Base-by-base conservation (phyloP, 2,329 filamentous ascomycete genomes). In the Xylaria polymorpha region DNA sequence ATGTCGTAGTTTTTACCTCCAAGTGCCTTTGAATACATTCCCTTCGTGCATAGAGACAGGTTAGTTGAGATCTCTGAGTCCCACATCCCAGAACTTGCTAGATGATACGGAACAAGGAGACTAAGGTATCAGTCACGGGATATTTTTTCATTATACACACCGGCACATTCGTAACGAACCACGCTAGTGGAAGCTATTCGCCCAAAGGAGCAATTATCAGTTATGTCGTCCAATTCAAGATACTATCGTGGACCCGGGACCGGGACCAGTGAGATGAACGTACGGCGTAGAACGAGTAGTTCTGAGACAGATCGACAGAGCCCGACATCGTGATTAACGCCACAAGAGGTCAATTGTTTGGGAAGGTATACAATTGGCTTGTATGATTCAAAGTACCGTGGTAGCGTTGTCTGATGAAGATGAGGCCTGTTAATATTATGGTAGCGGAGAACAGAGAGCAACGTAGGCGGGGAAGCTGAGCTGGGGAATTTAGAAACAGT, bases 231-330 rank as follows among this genome's bases (percentile, higher is more conserved):
- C 12, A 51, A 46, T 65, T 32, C 10, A 35, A 29, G 43, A 37
- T 55, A 22, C 14, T 15, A 56, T 64, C 10, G 37, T 14, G 18
- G 18, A 14, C 20, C 18, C 14, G 15, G 4, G 29, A 14, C 29
- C 14, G 7, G 22, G 15, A 29, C 10, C 41, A 3, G 51, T 20
- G 48, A 46, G 66, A 48, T 29, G 12, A 14, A 61, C 71, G n/a
- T 71, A 74, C 73, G 1, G 73, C 55, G 39, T 73, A 73, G 67
- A 75, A 68, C 64, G 73, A 75, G 65, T 74, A 75, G 66, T 75
- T 74, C 71, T 68, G 64, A 35, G 66, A 71, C 6, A 73, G 46
- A 57, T 74, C 71, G 37, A 74, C 12, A 18, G 67, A 61, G 15
- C 64, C 32, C 35, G 59, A 55, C 73, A 75, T 75, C 9, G 50